Evolutionary conservation across 805 yeast species (phyloP).

Genomic region (Ogataea siamensis): DNA sequence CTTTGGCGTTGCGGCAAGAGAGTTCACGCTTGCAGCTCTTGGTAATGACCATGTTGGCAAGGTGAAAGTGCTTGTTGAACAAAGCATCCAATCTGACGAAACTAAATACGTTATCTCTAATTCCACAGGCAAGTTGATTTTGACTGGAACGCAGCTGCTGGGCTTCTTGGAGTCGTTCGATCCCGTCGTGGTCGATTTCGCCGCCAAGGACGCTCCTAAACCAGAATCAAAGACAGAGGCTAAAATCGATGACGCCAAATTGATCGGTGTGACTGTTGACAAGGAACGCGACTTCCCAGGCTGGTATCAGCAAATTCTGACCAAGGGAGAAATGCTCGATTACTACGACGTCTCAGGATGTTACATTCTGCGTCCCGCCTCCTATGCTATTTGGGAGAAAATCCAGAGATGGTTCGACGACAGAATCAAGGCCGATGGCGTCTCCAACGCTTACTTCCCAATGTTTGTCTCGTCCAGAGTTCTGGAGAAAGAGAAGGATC

Average conservation of each 20-base stretch:
- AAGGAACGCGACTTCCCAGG: slow-evolving; percentile 89
- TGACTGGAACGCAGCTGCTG: slow-evolving; percentile 46
- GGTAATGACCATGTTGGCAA: slow-evolving; percentile 45
- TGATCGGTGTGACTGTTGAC: slow-evolving; percentile 95
- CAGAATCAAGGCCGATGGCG: slow-evolving; percentile 83
- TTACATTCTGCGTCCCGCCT: slow-evolving; percentile 94
- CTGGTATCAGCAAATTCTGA: slow-evolving; percentile 96
- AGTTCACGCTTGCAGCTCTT: slow-evolving; percentile 58
- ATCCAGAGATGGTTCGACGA: slow-evolving; percentile 86
- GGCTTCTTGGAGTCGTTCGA: slow-evolving; percentile 54
- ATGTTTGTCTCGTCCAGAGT: slow-evolving; percentile 95
- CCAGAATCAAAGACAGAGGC: slow-evolving; percentile 33
- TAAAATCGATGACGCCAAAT: slow-evolving; percentile 76
- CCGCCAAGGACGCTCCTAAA: slow-evolving; percentile 36
- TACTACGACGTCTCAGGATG: slow-evolving; percentile 99
- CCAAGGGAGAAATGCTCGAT: slow-evolving; percentile 98
- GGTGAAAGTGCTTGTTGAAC: slow-evolving; percentile 59
- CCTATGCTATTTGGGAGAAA: slow-evolving; percentile 91
- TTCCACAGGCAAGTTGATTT: slow-evolving; percentile 48
- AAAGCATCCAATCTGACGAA: slow-evolving; percentile 42
- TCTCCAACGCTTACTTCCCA: slow-evolving; percentile 94
- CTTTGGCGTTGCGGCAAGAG: slow-evolving; percentile 56
- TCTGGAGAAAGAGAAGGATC: slow-evolving; percentile 96
- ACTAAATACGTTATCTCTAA: slow-evolving; percentile 45
- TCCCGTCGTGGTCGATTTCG: slow-evolving; percentile 52